Base-by-base conservation (phyloP, 1,284 basidiomycete species). In the Malassezia vespertilionis region DNA sequence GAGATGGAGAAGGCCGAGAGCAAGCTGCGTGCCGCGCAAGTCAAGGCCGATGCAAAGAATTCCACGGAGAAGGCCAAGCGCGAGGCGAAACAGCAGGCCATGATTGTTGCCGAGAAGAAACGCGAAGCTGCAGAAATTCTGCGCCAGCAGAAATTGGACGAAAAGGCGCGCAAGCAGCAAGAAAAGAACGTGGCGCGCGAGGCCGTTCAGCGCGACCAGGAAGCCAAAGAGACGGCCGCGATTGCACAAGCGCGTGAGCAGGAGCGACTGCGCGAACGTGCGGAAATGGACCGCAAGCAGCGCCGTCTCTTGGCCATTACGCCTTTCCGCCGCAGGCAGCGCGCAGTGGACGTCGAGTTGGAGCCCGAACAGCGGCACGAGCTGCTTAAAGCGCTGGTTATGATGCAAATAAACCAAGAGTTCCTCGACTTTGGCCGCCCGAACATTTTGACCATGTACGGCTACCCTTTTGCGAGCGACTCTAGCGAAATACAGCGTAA, bases 341-440 rank as follows among this genome's bases (percentile, higher is more conserved):
- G 28, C 11, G 30, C 18, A 15, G n/a, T 12, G 21, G 35, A 44
- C 4, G 20, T 33, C 10, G 5, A 24, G 8, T 53, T 69, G 9
- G 59, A 61, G n/a, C 54, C 66, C 6, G 44, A 57, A 14, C 65
- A 66, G 46, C 63, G 66, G 20, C 66, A 69, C 49, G 59, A 64
- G 40, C 53, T 69, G 22, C 49, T 69, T 55, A 66, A 65, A 46
- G 56, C 60, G 41, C 59, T 69, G 10, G 59, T 68, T 32, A 57
- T 58, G 56, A 52, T 69, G 32, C 63, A 66, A 45, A 64, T 66
- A 61, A 58, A 64, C 44, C 46, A 38, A 37, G 66, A 69, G 40
- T 64, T 52, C 53, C 42, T 44, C 20, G 59, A 63, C 31, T 41
- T 69, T 10, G 66, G 58, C 23, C 60, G 55, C 36, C 57, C 64